Evolutionary conservation across 768 basidiomycete genomes (phyloP), one percentile per base, ranked within the genome.

Genomic region (Collybiopsis confluens): DNA sequence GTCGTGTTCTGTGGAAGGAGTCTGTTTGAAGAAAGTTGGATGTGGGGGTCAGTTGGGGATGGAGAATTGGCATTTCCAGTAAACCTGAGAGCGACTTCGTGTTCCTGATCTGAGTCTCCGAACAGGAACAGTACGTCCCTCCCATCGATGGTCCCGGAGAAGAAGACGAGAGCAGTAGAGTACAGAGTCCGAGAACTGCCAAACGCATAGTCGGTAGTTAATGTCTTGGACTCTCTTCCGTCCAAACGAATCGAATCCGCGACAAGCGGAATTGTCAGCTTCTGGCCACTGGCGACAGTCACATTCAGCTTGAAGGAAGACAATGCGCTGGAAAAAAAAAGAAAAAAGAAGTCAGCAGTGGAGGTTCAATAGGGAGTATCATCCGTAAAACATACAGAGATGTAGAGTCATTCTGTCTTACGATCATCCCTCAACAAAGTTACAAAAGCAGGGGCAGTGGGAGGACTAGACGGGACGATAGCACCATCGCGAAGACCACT

Each of bases 151-250:
- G 59, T 67, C 3, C 84, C 80, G 0, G 88, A 81, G 59, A 80
- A 90, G 61, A 91, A 77, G 26, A 93, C 73, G 54, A 81, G 77
- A 0, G 89, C 86, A 1, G 90, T 91, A 4, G 89, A 84, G 66
- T 88, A 92, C 2, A 78, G 66, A 1, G 87, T 62, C 54, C 70
- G 73, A 8, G 83, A 82, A 13, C 70, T 72, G 20, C 91, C 91
- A 61, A 88, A 91, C 8, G 76, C 70, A 62, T 89, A 89, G 64
- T 89, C 82, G 0, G 86, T 82, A 13, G 88, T 73, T 27, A 92
- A 69, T 23, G 90, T 72, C 62, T 89, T 90, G 41, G 85, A 88
- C 65, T 90, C 80, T 18, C 90, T 77, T 8, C 90, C 90, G 24
- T 68, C 62, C 8, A 92, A 78, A 1, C 79, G 77, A 57, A 92